Percentiles rank a stretch among this genome's conserved stretches.
Conservation (phyloP, 257 asterid genomes). For the Euphrasia confusa region DNA sequence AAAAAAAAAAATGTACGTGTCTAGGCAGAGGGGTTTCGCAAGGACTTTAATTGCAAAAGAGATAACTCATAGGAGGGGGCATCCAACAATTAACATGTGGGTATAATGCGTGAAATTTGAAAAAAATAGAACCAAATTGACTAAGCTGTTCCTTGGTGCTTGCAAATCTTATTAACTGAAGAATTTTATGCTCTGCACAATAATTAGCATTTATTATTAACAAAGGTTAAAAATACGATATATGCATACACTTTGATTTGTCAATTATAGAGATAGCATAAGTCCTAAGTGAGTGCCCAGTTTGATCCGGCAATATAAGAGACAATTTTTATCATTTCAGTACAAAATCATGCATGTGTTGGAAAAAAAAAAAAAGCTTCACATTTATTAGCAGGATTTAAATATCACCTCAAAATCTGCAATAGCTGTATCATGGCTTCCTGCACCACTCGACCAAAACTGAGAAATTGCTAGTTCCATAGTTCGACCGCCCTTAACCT, state of each 20-base stretch:
- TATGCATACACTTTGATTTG: background rate
- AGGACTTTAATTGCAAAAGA: conserved; percentile 1
- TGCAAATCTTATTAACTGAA: conserved; percentile 8
- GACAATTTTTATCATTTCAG: conserved; percentile 12
- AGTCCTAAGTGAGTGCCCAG: conserved; percentile 13
- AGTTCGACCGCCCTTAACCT: conserved; percentile 83
- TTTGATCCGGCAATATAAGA: conserved; percentile 7
- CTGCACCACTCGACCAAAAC: conserved; percentile 95
- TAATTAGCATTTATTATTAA: background rate
- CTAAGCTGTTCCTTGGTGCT: conserved; percentile 13
- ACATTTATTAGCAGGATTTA: conserved; percentile 18
- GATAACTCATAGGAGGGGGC: background rate
- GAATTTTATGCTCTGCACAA: conserved; percentile 15
- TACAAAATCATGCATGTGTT: conserved; percentile 1
- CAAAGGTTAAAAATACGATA: conserved; percentile 1
- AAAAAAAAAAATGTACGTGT: background rate
- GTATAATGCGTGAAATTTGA: background rate
- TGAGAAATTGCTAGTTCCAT: conserved; percentile 94
- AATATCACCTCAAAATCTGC: conserved; percentile 78
- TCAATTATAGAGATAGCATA: background rate
- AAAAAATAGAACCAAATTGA: conserved; percentile 6
- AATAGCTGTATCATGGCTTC: conserved; percentile 68
- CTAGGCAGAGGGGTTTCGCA: conserved; percentile 3
- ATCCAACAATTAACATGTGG: background rate
- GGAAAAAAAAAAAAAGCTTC: conserved; percentile 6